These are phyloP conservation scores for Lophiotrema nucula DNA, from an alignment of 495 filamentous ascomycete species.

Conservation along the genomic window DNA sequence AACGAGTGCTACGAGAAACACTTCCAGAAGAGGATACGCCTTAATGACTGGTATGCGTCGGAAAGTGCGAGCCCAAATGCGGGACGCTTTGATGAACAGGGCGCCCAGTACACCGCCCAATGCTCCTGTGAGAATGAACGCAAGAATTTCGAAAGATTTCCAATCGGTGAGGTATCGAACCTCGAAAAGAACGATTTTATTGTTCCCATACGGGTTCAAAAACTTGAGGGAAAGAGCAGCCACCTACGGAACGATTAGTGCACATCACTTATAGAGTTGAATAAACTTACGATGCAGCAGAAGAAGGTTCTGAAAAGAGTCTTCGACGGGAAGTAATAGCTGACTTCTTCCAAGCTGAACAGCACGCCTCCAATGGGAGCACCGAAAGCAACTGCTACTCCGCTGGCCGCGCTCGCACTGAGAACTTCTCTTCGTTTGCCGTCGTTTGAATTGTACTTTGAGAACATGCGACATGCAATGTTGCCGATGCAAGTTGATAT, in stretches of 20 bases:
- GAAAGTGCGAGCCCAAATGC: conserved; percentile 85
- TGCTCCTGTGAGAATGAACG: conserved; percentile 81
- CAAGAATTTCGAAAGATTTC: conserved; percentile 85
- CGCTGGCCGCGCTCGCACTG: conserved; percentile 86
- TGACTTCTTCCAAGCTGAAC: conserved; percentile 88
- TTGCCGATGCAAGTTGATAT: conserved; percentile 96
- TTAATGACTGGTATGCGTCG: conserved; percentile 79
- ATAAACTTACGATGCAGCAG: conserved; percentile 75
- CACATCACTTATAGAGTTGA: neutral
- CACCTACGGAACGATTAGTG: conserved; percentile 39
- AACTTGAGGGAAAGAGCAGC: conserved; percentile 90
- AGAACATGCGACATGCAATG: conserved; percentile 86
- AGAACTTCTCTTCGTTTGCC: conserved; percentile 88
- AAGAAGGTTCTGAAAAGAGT: conserved; percentile 98
- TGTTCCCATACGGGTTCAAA: conserved; percentile 91
- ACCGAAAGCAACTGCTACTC: conserved; percentile 93
- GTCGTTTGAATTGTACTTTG: conserved; percentile 92
- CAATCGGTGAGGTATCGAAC: conserved; percentile 91
- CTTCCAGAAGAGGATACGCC: conserved; percentile 79
- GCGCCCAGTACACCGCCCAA: conserved; percentile 83
- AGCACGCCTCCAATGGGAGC: conserved; percentile 67
- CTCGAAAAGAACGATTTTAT: conserved; percentile 95
- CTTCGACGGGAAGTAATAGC: conserved; percentile 98
- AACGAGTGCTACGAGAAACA: conserved; percentile 78
- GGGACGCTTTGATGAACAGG: conserved; percentile 93